These are phyloP conservation scores for Claviceps sp. DNA, from an alignment of 2,329 filamentous ascomycete genomes.

Conservation along the genomic window DNA sequence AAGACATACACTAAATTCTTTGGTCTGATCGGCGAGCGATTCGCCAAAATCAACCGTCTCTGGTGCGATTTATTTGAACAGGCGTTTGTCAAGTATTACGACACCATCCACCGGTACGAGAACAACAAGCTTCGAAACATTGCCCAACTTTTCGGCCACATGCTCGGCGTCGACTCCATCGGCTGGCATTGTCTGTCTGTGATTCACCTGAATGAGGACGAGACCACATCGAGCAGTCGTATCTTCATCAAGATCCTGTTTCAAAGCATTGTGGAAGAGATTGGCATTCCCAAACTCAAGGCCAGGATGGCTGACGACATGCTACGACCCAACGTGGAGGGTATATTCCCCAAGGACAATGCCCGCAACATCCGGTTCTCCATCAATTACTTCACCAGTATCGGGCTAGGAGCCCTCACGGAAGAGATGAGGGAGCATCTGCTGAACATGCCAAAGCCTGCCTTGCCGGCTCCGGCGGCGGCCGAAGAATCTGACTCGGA, in stretches of 20 bases:
- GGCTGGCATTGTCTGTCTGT: constrained; percentile 81
- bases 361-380: constrained; percentile 86
- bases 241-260: constrained; percentile 99
- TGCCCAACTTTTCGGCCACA: constrained; percentile 84
- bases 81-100: constrained; percentile 84
- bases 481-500: constrained; percentile 51
- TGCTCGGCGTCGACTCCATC: constrained; percentile 76
- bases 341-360: constrained; percentile 82
- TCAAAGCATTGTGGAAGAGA: constrained; percentile 76
- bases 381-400: constrained; percentile 98
- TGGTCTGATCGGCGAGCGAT: constrained; percentile 83
- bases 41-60: constrained; percentile 87
- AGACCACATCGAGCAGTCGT: constrained; percentile 89
- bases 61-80: constrained; percentile 92
- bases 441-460: constrained; percentile 78
- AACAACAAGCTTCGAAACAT: constrained; percentile 93
- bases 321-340: constrained; percentile 64
- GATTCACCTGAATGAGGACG: constrained; percentile 87
- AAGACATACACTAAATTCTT: constrained; percentile 97
- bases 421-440: constrained; percentile 90
- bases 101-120: constrained; percentile 93
- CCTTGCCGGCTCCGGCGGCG: constrained; percentile 52
- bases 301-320: constrained; percentile 65
- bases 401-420: constrained; percentile 87
- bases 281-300: constrained; percentile 70